Evolutionary conservation across 140 eudicot genomes (phyloP).

Genomic region (Cichorium intybus): DNA sequence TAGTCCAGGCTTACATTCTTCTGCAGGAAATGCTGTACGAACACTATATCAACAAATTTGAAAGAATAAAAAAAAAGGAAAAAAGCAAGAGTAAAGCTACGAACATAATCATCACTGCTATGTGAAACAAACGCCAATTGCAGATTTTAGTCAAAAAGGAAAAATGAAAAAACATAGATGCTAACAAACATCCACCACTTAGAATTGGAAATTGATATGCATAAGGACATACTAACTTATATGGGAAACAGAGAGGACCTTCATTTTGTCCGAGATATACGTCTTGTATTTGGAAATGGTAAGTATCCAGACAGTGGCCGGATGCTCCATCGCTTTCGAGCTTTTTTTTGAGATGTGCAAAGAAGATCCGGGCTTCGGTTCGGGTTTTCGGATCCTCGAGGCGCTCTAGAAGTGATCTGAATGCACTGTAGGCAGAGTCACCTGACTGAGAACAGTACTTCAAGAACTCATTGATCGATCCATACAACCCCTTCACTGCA

Average conservation of each 20-base stretch:
- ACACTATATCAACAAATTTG: neutral
- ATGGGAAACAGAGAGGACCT: slow-evolving; percentile 27
- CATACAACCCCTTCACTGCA: slow-evolving; percentile 35
- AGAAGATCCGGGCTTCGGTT: slow-evolving; percentile 71
- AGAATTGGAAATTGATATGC: neutral
- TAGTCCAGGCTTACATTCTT: neutral
- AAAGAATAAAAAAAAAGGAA: neutral
- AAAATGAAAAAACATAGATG: neutral
- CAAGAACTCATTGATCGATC: slow-evolving; percentile 67
- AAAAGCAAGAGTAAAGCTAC: neutral
- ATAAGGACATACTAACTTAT: neutral
- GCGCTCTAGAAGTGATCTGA: slow-evolving; percentile 82
- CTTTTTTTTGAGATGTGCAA: slow-evolving; percentile 63
- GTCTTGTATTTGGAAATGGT: slow-evolving; percentile 87
- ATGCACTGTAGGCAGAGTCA: slow-evolving; percentile 76
- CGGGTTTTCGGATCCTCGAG: slow-evolving; percentile 84
- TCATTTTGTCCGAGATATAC: slow-evolving; percentile 59
- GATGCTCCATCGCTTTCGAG: slow-evolving; percentile 37
- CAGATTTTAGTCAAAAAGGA: neutral
- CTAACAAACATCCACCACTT: neutral
- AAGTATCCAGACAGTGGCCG: slow-evolving; percentile 51
- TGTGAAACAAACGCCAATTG: neutral
- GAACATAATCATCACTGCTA: neutral
- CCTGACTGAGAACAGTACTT: slow-evolving; percentile 72
- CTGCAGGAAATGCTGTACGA: neutral